Evolutionary conservation across 345 rosid species (phyloP).

Genomic region (Euphorbia pulcherrima): DNA sequence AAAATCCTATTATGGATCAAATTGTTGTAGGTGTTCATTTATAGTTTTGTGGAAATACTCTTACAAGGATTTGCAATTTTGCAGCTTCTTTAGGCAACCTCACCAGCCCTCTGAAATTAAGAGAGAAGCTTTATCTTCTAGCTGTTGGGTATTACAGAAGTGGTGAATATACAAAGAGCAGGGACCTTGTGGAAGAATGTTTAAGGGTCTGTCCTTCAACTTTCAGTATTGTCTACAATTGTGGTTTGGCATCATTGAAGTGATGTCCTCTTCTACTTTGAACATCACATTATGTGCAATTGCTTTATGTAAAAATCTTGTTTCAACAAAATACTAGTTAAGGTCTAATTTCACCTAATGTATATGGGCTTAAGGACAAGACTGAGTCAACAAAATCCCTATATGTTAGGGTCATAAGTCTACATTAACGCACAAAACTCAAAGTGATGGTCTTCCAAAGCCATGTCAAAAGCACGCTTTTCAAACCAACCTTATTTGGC

Average conservation of each 20-base stretch:
- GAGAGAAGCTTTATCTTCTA: constrained; percentile 76
- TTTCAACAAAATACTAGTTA: too few relatives aligned
- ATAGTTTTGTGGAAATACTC: background rate
- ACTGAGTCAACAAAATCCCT: too few relatives aligned
- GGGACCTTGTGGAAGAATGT: constrained; percentile 57
- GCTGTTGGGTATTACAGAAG: constrained; percentile 70
- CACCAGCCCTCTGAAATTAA: constrained; percentile 27
- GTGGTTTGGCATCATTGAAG: background rate
- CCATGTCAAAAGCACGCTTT: constrained; percentile 2
- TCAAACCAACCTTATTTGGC: too few relatives aligned
- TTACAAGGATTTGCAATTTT: constrained; percentile 6
- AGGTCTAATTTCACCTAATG: too few relatives aligned
- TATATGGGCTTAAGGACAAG: too few relatives aligned
- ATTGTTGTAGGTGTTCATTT: background rate
- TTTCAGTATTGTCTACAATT: background rate
- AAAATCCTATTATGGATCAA: background rate
- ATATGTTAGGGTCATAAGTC: too few relatives aligned
- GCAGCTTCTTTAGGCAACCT: constrained; percentile 55
- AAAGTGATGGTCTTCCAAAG: background rate
- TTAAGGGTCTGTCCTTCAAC: constrained; percentile 40
- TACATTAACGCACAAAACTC: too few relatives aligned
- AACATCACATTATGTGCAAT: background rate
- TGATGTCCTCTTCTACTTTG: background rate
- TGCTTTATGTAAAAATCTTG: too few relatives aligned
- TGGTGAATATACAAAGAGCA: constrained; percentile 60